phyloP scores from a whole-genome alignment of 805 yeast species.

The Monosporozyma aerobia region DNA sequence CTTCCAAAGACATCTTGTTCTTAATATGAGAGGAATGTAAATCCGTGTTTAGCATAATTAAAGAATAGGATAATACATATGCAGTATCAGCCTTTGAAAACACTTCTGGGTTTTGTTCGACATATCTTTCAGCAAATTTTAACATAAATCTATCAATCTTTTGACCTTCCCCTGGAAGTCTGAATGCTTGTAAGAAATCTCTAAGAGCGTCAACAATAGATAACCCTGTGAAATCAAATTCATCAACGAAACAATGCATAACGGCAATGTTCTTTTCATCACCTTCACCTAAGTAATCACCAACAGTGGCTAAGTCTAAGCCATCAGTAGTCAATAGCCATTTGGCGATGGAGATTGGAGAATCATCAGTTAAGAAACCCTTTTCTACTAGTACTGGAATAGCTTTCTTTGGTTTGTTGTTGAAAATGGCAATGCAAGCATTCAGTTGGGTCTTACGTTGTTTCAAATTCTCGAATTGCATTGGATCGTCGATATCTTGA shows the following conservation, averaged over 20 bases:
- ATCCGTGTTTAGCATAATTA: slow-evolving; percentile 89
- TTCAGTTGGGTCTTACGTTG: slow-evolving; percentile 72
- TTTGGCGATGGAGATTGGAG: slow-evolving; percentile 62
- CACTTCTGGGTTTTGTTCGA: slow-evolving; percentile 76
- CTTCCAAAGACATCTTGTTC: slow-evolving; percentile 79
- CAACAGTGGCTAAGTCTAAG: slow-evolving; percentile 73
- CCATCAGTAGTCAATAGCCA: slow-evolving; percentile 69
- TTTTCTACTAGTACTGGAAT: slow-evolving; percentile 49
- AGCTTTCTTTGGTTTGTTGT: slow-evolving; percentile 79
- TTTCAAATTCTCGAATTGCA: slow-evolving; percentile 77
- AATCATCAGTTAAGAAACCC: slow-evolving; percentile 52
- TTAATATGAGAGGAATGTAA: slow-evolving; percentile 83
- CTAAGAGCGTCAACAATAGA: slow-evolving; percentile 83
- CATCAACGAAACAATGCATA: slow-evolving; percentile 90
- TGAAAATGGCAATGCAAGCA: slow-evolving; percentile 72
- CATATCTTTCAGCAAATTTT: slow-evolving; percentile 89
- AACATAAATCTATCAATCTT: slow-evolving; percentile 94
- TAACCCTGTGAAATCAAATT: slow-evolving; percentile 61
- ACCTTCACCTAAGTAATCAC: slow-evolving; percentile 90
- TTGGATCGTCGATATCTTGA: slow-evolving; percentile 56
- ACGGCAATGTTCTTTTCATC: slow-evolving; percentile 64
- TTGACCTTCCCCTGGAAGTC: slow-evolving; percentile 97
- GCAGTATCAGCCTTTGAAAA: slow-evolving; percentile 93
- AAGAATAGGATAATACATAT: slow-evolving; percentile 84
- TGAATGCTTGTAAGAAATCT: slow-evolving; percentile 71